These are phyloP conservation scores for Phytophthora sansomeana DNA, from an alignment of 352 stramenopile species.

Conservation along the genomic window DNA sequence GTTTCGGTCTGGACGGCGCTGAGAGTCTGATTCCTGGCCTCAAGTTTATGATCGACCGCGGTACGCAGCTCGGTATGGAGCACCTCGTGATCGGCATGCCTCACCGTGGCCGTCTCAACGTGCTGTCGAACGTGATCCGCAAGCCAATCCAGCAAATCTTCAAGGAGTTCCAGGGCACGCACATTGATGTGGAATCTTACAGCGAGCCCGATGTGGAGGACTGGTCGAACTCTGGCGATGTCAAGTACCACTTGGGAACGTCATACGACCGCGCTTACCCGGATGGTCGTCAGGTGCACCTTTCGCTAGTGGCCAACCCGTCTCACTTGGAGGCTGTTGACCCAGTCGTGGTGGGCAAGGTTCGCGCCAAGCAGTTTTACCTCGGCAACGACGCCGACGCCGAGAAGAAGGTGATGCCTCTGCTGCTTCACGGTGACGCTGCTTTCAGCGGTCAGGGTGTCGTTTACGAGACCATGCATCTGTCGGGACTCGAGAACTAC, in stretches of 20 bases:
- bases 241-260: slow-evolving; percentile 99
- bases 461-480: slow-evolving; percentile 98
- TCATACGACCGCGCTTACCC: slow-evolving; percentile 97
- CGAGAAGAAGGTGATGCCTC: slow-evolving; percentile 91
- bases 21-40: slow-evolving; percentile 96
- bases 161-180: slow-evolving; percentile 96
- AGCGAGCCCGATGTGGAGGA: slow-evolving; percentile 76
- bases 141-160: slow-evolving; percentile 99
- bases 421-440: slow-evolving; percentile 97
- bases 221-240: slow-evolving; percentile 95
- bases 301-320: slow-evolving; percentile 97
- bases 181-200: slow-evolving; percentile 94
- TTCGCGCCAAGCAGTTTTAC: slow-evolving; percentile 97
- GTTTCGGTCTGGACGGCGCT: slow-evolving; percentile 97
- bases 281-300: slow-evolving; percentile 94
- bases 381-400: slow-evolving; percentile 91
- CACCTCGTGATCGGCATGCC: slow-evolving; percentile 99
- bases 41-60: slow-evolving; percentile 97
- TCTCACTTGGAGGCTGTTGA: slow-evolving; percentile 98
- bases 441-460: slow-evolving; percentile 97
- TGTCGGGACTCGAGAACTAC: slow-evolving; percentile 94
- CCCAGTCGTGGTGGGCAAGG: slow-evolving; percentile 96
- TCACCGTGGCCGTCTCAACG: slow-evolving; percentile 97
- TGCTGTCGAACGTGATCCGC: slow-evolving; percentile 98
- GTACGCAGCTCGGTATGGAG: slow-evolving; percentile 95